A percentile compares a stretch with the other conserved stretches of the same genome.
phyloP scores from a whole-genome alignment of 2,329 filamentous ascomycete species.

The Helminthosporium solani region DNA sequence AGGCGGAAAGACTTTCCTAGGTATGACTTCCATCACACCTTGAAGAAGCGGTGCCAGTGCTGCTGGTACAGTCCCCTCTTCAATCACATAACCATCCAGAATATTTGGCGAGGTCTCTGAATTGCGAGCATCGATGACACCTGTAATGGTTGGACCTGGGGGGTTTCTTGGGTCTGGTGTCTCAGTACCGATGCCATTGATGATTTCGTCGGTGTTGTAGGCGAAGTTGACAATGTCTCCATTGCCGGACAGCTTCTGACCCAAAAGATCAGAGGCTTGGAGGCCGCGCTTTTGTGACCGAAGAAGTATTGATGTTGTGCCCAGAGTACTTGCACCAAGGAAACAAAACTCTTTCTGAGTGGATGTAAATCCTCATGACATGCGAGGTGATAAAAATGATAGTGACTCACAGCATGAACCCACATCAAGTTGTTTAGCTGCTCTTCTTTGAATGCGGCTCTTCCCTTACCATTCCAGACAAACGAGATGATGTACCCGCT shows the following conservation, averaged over 20 bases:
- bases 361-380: no score
- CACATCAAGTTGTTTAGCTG: slow-evolving; percentile 64
- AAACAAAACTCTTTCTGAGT: slow-evolving; percentile 60
- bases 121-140: no score
- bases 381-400: no score
- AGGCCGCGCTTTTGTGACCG: slow-evolving; percentile 51
- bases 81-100: no score
- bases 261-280: slow-evolving; percentile 56
- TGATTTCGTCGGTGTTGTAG: slow-evolving; percentile 60
- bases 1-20: no score
- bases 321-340: slow-evolving; percentile 64
- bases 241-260: slow-evolving; percentile 58
- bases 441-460: slow-evolving; percentile 56
- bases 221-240: slow-evolving; percentile 67
- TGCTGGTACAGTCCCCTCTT: no score
- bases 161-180: slow-evolving; percentile 55
- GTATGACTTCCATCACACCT: no score
- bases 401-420: slow-evolving; percentile 54
- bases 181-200: slow-evolving; percentile 58
- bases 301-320: slow-evolving; percentile 60
- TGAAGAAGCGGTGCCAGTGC: no score
- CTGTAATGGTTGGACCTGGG: slow-evolving; percentile 63
- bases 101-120: no score
- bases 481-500: slow-evolving; percentile 38
- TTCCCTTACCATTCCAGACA: slow-evolving; percentile 62